Conservation (phyloP, 257 asterid genomes). For the Nicotiana sylvestris region DNA sequence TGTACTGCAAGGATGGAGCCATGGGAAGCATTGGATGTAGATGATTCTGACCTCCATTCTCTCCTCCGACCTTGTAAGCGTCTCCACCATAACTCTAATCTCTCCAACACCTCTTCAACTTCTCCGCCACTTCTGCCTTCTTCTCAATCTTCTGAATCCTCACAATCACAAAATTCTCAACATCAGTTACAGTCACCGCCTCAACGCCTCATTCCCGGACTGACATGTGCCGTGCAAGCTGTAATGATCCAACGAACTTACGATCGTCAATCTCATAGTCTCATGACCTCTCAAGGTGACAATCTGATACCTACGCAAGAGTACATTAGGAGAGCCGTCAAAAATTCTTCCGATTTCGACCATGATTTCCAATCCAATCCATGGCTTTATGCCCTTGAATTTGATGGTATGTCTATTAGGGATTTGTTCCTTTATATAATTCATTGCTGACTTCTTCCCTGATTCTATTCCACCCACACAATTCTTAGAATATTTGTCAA, state of each 20-base stretch:
- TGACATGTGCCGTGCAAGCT: slow-evolving; percentile 68
- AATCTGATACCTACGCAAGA: slow-evolving; percentile 57
- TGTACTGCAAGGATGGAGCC: slow-evolving; percentile 32
- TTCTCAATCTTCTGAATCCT: slow-evolving; percentile 17
- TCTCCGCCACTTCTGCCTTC: slow-evolving; percentile 20
- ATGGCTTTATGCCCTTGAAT: slow-evolving; percentile 74
- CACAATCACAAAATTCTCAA: neutral
- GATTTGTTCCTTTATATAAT: neutral
- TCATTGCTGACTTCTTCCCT: too few species aligned
- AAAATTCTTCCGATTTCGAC: slow-evolving; percentile 63
- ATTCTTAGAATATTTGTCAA: too few species aligned
- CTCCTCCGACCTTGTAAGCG: slow-evolving; percentile 90
- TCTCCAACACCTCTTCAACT: slow-evolving; percentile 20
- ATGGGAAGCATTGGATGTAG: slow-evolving; percentile 82
- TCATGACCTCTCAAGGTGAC: slow-evolving; percentile 9
- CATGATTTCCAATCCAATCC: slow-evolving; percentile 55
- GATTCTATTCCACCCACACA: too few species aligned
- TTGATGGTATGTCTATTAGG: slow-evolving; percentile 43
- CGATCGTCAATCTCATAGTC: slow-evolving; percentile 31
- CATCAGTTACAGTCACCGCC: slow-evolving; percentile 18
- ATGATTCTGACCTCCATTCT: slow-evolving; percentile 85
- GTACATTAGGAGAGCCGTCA: slow-evolving; percentile 65
- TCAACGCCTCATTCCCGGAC: slow-evolving; percentile 60
- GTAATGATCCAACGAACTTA: slow-evolving; percentile 54
- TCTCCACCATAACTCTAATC: slow-evolving; percentile 25